Conservation (phyloP, 1,139 yeast genomes). For the Debaryomyces psychrophilus region DNA sequence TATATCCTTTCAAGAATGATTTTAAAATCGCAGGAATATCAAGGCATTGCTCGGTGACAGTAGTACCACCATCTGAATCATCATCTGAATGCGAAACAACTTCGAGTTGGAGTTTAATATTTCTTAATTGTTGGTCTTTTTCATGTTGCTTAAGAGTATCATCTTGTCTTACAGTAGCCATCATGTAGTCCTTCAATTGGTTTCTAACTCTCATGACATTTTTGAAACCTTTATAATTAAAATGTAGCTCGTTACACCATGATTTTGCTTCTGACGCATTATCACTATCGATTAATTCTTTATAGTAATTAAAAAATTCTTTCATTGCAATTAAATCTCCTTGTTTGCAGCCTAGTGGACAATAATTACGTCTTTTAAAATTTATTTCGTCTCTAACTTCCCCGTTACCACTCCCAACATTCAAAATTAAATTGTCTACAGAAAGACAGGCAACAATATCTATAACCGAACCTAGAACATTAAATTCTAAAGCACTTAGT, state of each 20-base stretch:
- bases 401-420: slow-evolving; percentile 62
- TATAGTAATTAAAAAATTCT: slow-evolving; percentile 70
- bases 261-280: slow-evolving; percentile 54
- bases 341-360: slow-evolving; percentile 67
- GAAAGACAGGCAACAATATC: slow-evolving; percentile 93
- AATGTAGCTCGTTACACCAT: slow-evolving; percentile 83
- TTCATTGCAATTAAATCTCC: slow-evolving; percentile 88
- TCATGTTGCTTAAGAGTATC: slow-evolving; percentile 32
- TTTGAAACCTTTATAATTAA: slow-evolving; percentile 78
- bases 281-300: slow-evolving; percentile 43
- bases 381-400: slow-evolving; percentile 83
- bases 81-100: slow-evolving; percentile 20
- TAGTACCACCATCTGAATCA: slow-evolving; percentile 26
- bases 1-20: slow-evolving; percentile 79
- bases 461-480: slow-evolving; percentile 66
- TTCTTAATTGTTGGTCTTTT: slow-evolving; percentile 30
- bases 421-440: slow-evolving; percentile 82
- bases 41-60: slow-evolving; percentile 29
- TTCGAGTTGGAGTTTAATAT: slow-evolving; percentile 31
- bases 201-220: slow-evolving; percentile 75
- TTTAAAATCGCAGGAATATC: slow-evolving; percentile 68
- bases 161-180: slow-evolving; percentile 45
- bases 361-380: slow-evolving; percentile 59
- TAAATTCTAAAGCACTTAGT: slow-evolving; percentile 63
- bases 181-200: slow-evolving; percentile 77